These are phyloP conservation scores for Santalum album DNA, from an alignment of 164 flowering plant genomes.

Conservation along the genomic window DNA sequence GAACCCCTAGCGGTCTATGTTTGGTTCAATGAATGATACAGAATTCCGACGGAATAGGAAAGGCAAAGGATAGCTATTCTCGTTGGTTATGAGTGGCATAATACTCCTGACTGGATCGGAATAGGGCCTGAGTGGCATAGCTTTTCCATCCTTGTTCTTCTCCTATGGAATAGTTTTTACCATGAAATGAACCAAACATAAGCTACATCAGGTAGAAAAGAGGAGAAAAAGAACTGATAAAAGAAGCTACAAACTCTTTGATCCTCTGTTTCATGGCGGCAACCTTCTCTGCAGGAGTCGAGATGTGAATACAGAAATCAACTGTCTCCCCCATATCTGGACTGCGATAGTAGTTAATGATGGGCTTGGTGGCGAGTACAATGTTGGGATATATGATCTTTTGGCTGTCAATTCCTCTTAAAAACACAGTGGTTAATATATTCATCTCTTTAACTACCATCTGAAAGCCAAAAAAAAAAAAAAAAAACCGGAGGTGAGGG, in stretches of 20 bases:
- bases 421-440: conserved; percentile 55
- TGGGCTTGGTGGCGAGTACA: conserved; percentile 42
- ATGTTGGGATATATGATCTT: conserved; percentile 56
- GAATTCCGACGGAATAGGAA: too few relatives aligned
- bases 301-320: conserved; percentile 49
- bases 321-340: conserved; percentile 55
- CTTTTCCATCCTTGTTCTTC: too few relatives aligned
- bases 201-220: too few relatives aligned
- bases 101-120: too few relatives aligned
- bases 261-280: conserved; percentile 34
- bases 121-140: too few relatives aligned
- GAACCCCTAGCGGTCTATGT: too few relatives aligned
- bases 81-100: too few relatives aligned
- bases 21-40: too few relatives aligned
- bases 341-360: conserved; percentile 50
- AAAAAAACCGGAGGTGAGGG: background rate
- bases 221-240: background rate
- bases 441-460: conserved; percentile 74
- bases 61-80: too few relatives aligned
- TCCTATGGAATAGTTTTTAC: too few relatives aligned
- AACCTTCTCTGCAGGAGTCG: conserved; percentile 51
- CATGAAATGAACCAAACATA: too few relatives aligned
- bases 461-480: conserved; percentile 18
- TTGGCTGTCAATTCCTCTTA: conserved; percentile 46
- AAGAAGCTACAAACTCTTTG: conserved; percentile 15